These are phyloP conservation scores for Funneliformis mosseae DNA, from an alignment of 192 early-diverging fungal species.

Conservation along the genomic window DNA sequence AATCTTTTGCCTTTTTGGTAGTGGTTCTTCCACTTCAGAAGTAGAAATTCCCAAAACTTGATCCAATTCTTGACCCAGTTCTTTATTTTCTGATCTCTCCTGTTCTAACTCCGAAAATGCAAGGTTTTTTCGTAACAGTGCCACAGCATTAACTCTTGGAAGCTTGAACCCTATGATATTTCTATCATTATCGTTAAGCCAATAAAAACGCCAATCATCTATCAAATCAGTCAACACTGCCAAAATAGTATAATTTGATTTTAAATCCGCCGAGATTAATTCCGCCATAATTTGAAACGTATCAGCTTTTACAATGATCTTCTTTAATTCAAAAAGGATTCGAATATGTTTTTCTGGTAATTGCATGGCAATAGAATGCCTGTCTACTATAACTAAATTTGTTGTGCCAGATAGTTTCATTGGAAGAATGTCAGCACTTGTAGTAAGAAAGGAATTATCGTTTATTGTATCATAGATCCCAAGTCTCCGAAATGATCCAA, in stretches of 20 bases:
- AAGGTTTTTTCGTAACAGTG: not conserved
- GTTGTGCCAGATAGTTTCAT: not conserved
- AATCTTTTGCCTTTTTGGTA: not conserved
- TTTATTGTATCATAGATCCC: constrained; percentile 5
- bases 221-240: not conserved
- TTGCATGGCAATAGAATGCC: not conserved
- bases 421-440: not conserved
- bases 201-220: constrained; percentile 1
- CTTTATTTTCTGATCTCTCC: not conserved
- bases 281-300: not conserved
- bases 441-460: not conserved
- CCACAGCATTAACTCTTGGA: not conserved
- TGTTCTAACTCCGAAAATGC: too few species aligned
- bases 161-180: not conserved
- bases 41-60: too few species aligned
- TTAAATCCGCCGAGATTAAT: not conserved
- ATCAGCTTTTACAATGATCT: not conserved
- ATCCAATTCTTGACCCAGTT: not conserved
- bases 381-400: not conserved
- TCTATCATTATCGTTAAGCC: not conserved
- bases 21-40: not conserved
- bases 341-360: not conserved
- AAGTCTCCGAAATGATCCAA: not conserved
- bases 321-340: not conserved
- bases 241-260: not conserved